These are phyloP conservation scores for Punica granatum DNA, from an alignment of 345 rosid species.

Conservation along the genomic window DNA sequence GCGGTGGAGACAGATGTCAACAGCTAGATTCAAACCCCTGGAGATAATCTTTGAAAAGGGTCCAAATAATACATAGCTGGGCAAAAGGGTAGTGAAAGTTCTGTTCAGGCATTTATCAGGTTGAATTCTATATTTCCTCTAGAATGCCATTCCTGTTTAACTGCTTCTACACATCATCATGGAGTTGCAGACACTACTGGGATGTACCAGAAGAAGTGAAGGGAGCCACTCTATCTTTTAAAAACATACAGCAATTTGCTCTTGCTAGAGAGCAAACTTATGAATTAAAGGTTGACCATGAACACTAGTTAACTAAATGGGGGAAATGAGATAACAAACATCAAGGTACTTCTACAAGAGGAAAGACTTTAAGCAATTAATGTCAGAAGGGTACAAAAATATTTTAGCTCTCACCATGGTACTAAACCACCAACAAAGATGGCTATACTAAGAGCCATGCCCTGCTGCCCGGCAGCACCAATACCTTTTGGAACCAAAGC, in stretches of 20 bases:
- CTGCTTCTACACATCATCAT: no score
- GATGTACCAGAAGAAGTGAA: no score
- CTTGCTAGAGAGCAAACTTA: no score
- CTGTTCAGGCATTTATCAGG: no score
- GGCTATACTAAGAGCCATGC: conserved; percentile 91
- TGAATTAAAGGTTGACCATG: no score
- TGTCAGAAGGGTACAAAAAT: not conserved
- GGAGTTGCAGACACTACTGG: no score
- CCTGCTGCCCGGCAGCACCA: conserved; percentile 96
- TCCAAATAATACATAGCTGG: not conserved
- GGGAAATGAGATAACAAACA: not conserved
- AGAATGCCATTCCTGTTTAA: no score
- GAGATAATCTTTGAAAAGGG: not conserved
- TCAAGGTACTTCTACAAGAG: not conserved
- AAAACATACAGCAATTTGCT: no score
- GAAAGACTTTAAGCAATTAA: not conserved
- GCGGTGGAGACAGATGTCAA: conserved; percentile 5
- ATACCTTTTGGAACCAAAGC: conserved; percentile 89
- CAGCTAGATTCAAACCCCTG: not conserved
- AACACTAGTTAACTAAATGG: no score
- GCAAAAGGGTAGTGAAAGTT: not conserved
- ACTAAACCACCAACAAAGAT: conserved; percentile 74
- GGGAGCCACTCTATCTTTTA: no score
- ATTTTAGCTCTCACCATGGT: conserved; percentile 56
- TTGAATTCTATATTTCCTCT: no score